These are phyloP conservation scores for Colletotrichum acutatum DNA, from an alignment of 2,329 filamentous ascomycete species.

Conservation along the genomic window DNA sequence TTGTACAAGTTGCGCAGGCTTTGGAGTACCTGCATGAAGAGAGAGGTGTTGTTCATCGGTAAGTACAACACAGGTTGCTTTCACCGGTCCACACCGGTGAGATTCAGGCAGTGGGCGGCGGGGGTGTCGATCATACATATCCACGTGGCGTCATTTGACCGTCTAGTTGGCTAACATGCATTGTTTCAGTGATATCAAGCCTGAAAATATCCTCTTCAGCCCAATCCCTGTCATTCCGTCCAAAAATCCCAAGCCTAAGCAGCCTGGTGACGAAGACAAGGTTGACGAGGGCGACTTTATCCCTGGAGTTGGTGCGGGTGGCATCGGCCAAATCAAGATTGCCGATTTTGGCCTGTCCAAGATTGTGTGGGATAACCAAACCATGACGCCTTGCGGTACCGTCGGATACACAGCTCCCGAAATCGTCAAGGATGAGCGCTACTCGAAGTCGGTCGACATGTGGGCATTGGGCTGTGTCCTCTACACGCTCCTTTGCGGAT, in stretches of 20 bases:
- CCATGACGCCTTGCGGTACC: constrained; percentile 99
- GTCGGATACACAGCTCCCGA: constrained; percentile 98
- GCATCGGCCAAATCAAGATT: constrained; percentile 96
- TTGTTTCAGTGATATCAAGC: constrained; percentile 87
- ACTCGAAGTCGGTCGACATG: constrained; percentile 99
- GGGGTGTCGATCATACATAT: background rate
- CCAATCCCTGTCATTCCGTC: constrained; percentile 85
- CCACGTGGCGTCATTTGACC: constrained; percentile 44
- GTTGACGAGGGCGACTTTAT: constrained; percentile 96
- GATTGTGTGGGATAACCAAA: constrained; percentile 97
- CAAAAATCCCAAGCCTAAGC: constrained; percentile 81
- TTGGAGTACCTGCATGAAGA: constrained; percentile 95
- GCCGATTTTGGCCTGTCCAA: constrained; percentile 98
- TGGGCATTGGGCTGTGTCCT: constrained; percentile 97
- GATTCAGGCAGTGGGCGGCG: background rate
- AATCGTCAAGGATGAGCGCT: constrained; percentile 98
- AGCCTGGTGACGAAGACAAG: constrained; percentile 95
- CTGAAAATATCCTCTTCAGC: constrained; percentile 95
- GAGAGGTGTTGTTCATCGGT: constrained; percentile 97
- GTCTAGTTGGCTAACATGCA: background rate
- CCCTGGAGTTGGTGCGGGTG: constrained; percentile 82
- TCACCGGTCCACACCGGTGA: background rate
- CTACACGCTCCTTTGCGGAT: constrained; percentile 96
- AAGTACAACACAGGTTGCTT: constrained; percentile 49
- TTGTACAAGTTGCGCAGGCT: constrained; percentile 93